Evolutionary conservation across 2,329 filamentous ascomycete species (phyloP), one percentile per base, ranked within the genome.

Genomic region (Beauveria sp.): DNA sequence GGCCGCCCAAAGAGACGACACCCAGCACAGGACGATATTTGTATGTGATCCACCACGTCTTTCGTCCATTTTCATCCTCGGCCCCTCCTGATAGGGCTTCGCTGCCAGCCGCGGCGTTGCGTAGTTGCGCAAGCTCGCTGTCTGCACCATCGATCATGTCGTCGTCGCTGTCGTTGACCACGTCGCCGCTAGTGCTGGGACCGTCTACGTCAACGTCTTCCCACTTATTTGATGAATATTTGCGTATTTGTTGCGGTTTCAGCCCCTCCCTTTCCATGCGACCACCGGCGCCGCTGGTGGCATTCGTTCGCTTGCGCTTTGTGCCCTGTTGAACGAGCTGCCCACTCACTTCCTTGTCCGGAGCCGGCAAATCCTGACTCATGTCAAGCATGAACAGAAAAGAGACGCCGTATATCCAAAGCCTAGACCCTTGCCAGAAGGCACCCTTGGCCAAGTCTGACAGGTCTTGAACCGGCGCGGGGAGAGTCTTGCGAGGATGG

Each of bases 21-120:
- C 93, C 95, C 64, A 99, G 79, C 67, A 99, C 92, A n/a, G 93
- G 90, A 62, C 93, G 84, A 75, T 98, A 99, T 74, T 96, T 96
- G 80, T 89, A 92, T 5, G 93, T 96, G 71, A 87, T 85, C 91
- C 92, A 98, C 76, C 78, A 83, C 64, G 73, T 76, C 64, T 71
- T 74, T 54, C 68, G 69, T 63, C 69, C 68, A 51, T 51, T 49
- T 10, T 58, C 55, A 56, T 43, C 69, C 66, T 7, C 65, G 43
- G 51, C 61, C 43, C 58, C 64, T 52, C 46, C 61, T 59, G 59
- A 65, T 62, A 58, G 42, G 62, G 55, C 62, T 60, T 65, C 67
- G 65, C 65, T 68, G 47, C 61, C 64, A 7, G 54, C 59, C n/a
- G 34, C 49, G 58, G 49, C 49, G 64, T 68, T 69, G 62, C 73